These are phyloP conservation scores for Tritrichomonas musculus DNA, from an alignment of 208 protist species.

Conservation along the genomic window DNA sequence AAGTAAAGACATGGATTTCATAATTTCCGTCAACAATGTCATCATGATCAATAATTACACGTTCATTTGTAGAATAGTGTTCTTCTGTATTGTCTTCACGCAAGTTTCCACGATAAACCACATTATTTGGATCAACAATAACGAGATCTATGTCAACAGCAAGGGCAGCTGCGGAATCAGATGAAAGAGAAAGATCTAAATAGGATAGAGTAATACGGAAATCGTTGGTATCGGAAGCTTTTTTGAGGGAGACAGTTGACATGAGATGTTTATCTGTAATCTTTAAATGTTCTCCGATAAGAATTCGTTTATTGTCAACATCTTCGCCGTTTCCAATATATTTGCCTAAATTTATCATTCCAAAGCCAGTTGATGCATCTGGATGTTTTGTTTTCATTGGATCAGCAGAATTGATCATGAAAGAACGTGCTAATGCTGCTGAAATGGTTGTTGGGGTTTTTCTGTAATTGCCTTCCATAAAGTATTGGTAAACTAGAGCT, in stretches of 20 bases:
- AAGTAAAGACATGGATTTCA: background rate
- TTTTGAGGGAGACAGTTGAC: too few species aligned
- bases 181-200: background rate
- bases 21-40: background rate
- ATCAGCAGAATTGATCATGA: too few species aligned
- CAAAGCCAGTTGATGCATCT: too few species aligned
- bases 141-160: background rate
- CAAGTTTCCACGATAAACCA: background rate
- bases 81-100: background rate
- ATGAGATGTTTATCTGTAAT: too few species aligned
- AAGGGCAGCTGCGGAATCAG: background rate
- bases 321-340: too few species aligned
- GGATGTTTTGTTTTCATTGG: too few species aligned
- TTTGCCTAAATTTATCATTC: too few species aligned
- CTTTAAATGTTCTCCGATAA: too few species aligned
- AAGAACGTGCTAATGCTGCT: too few species aligned
- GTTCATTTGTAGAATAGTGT: background rate
- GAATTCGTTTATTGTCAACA: background rate
- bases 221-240: background rate
- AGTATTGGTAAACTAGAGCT: too few species aligned
- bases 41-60: background rate
- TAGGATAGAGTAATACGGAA: background rate
- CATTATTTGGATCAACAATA: background rate
- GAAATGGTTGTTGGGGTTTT: too few species aligned
- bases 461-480: too few species aligned